Percentiles rank a stretch among this genome's conserved stretches.
These are phyloP conservation scores for Helminthosporium solani DNA, from an alignment of 2,329 filamentous ascomycete species.

Conservation along the genomic window DNA sequence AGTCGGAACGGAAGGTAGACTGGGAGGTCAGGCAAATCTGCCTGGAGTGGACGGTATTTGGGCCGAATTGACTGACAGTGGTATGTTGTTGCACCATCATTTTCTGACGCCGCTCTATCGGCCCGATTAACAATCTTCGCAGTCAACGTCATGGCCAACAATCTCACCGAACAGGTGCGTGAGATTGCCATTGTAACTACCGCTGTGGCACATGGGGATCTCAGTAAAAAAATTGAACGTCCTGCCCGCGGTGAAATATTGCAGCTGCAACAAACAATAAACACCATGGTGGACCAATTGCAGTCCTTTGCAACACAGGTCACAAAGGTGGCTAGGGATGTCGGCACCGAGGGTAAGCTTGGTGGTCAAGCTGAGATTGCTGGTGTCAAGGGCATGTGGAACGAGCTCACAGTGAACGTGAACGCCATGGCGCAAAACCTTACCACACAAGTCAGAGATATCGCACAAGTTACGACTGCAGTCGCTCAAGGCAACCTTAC, in stretches of 20 bases:
- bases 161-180: constrained; percentile 93
- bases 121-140: constrained; percentile 26
- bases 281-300: constrained; percentile 67
- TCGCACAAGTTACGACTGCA: constrained; percentile 55
- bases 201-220: constrained; percentile 87
- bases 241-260: constrained; percentile 93
- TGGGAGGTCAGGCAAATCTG: constrained; percentile 91
- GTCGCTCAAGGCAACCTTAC: constrained; percentile 55
- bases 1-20: constrained; percentile 91
- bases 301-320: constrained; percentile 66
- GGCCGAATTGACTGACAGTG: constrained; percentile 80
- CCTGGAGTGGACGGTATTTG: constrained; percentile 94
- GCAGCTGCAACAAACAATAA: constrained; percentile 87
- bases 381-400: constrained; percentile 67
- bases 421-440: constrained; percentile 57
- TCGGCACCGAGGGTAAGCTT: constrained; percentile 64
- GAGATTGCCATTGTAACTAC: constrained; percentile 97
- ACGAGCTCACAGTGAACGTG: constrained; percentile 60
- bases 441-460: constrained; percentile 55
- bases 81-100: constrained; percentile 35
- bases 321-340: constrained; percentile 64
- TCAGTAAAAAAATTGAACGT: constrained; percentile 94
- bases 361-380: constrained; percentile 65
- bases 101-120: constrained; percentile 9
- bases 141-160: constrained; percentile 99